Base-by-base conservation (phyloP, 2,329 filamentous ascomycete genomes). In the Sporothrix protearum region DNA sequence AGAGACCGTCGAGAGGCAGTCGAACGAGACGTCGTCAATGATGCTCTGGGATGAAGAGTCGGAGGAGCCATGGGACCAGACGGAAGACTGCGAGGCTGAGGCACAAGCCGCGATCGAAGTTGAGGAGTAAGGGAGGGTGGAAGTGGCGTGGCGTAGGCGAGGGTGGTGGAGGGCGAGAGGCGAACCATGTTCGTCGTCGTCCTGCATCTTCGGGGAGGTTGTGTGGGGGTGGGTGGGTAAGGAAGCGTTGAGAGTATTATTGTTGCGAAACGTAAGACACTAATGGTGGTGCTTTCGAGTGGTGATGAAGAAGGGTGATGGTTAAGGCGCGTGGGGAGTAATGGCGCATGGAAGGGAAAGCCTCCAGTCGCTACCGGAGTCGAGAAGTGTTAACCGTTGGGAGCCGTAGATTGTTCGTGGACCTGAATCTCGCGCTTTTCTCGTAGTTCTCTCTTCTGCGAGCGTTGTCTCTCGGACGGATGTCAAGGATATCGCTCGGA, bases 31-130 rank as follows among this genome's bases (percentile, higher is more conserved):
- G 8, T 64, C 59, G 53, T 73, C 68, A 42, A 39, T 42, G 19
- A 59, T 68, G 68, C 63, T 71, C 67, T 73, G 71, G 2, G 71
- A 73, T 22, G 71, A 69, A 7, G 72, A 69, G 19, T 66, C 71
- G 39, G 71, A 73, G 3, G 87, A 78, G 68, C 85, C 87, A 77
- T 91, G 85, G 75, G 93, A 96, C 85, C 93, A 96, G 76, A 93
- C 85, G 45, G 92, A 96, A 71, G 89, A 88, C 72, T 90, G 87
- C 25, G 92, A 94, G 71, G 91, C 91, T 39, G 92, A 93, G 72
- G 91, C 88, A 76, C 91, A 92, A 71, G 91, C 91, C 78, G 90
- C 88, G 84, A 93, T 55, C 16, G 72, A 83, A 55, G 91, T 90
- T 73, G 89, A 87, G 79, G 87, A 88, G 81, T 93, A 94, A 75